Evolutionary conservation across 345 rosid genomes (phyloP).

Genomic region (Euclidium syriacum): DNA sequence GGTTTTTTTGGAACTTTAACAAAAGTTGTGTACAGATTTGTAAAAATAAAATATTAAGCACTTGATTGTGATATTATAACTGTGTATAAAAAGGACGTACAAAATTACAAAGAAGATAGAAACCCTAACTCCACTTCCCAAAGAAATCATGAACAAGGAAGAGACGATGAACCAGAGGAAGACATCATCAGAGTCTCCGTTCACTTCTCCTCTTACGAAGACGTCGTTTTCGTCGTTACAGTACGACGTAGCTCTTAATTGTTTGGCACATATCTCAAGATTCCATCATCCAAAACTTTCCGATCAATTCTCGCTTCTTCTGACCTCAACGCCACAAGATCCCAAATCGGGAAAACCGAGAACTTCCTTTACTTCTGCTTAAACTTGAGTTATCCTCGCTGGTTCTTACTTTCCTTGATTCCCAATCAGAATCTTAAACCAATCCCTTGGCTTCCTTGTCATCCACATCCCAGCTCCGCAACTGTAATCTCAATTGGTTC

Average conservation of each 20-base stretch:
- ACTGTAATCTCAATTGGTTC: conserved; percentile 42
- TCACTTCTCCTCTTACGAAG: neutral
- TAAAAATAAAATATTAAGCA: no score
- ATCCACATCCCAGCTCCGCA: conserved; percentile 35
- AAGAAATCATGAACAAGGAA: no score
- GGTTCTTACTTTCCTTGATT: conserved; percentile 34
- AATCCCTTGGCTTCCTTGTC: conserved; percentile 34
- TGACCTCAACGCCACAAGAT: conserved; percentile 43
- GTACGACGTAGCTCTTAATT: conserved; percentile 47
- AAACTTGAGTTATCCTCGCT: conserved; percentile 9
- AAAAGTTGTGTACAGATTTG: no score
- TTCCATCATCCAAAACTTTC: conserved; percentile 45
- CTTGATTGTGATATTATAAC: no score
- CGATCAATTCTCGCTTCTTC: conserved; percentile 43
- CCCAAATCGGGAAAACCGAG: neutral
- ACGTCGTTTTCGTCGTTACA: conserved; percentile 49
- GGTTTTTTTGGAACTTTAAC: no score
- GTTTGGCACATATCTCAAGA: conserved; percentile 53
- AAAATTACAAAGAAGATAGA: no score
- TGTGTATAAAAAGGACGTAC: no score
- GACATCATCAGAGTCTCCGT: neutral
- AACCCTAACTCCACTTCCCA: no score
- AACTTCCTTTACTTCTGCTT: conserved; percentile 11
- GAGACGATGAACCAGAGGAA: neutral
- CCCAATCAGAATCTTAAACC: conserved; percentile 27